phyloP scores from a whole-genome alignment of 2,329 filamentous ascomycete species.

The Penicillium janthinellum region DNA sequence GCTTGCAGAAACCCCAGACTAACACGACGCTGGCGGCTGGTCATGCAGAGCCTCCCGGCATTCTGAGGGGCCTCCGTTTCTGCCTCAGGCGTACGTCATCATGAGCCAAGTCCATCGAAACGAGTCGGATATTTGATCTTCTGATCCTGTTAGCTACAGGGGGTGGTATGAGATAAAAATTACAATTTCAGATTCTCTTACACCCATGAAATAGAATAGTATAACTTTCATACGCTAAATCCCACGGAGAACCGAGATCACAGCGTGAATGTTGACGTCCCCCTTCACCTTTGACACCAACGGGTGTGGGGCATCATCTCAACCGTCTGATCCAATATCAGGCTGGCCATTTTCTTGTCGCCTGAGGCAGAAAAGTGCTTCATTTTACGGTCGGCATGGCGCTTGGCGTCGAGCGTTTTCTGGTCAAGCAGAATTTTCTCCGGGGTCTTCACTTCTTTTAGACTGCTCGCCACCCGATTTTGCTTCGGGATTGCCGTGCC shows the following conservation, averaged over 20 bases:
- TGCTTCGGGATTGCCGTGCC: not conserved
- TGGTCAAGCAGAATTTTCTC: not conserved
- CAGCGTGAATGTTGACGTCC: not conserved
- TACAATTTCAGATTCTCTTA: not conserved
- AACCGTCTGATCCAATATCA: not conserved
- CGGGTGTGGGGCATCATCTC: not conserved
- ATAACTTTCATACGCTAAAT: not conserved
- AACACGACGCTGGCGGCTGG: not conserved
- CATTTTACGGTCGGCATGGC: not conserved
- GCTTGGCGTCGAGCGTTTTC: not conserved
- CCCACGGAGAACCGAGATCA: not conserved
- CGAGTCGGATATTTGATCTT: not conserved
- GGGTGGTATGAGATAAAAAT: not conserved
- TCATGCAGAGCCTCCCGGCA: not conserved
- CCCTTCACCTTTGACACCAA: not conserved
- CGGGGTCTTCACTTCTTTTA: not conserved
- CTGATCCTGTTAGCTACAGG: not conserved
- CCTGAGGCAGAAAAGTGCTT: not conserved
- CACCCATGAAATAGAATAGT: not conserved
- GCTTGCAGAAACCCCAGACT: not conserved
- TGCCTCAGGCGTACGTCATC: constrained; percentile 6
- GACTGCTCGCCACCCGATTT: not conserved
- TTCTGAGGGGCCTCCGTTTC: not conserved
- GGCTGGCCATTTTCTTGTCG: not conserved
- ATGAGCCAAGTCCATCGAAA: not conserved